These are phyloP conservation scores for Aspergillus ochraceus DNA, from an alignment of 2,329 filamentous ascomycete genomes.

Conservation along the genomic window DNA sequence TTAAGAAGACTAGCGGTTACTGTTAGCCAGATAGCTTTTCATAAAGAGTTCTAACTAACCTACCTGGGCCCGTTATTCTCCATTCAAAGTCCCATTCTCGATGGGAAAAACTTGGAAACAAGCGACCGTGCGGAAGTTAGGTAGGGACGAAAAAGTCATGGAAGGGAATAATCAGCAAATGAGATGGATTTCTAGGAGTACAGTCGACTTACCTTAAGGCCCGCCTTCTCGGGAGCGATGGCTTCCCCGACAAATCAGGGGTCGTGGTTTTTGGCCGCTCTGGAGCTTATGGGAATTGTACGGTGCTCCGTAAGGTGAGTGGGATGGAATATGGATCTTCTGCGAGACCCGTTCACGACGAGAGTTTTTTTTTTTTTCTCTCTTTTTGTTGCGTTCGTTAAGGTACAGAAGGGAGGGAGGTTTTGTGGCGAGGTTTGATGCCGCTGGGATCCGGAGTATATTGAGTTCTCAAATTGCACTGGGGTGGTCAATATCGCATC, in stretches of 20 bases:
- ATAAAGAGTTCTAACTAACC: too few relatives aligned
- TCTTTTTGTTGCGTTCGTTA: too few relatives aligned
- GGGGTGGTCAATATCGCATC: neutral
- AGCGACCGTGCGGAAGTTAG: slow-evolving; percentile 9
- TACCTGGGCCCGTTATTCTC: slow-evolving; percentile 9
- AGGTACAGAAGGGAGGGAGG: too few relatives aligned
- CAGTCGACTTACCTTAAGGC: neutral
- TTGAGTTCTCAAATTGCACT: neutral
- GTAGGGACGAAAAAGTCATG: neutral
- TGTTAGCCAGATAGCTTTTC: too few relatives aligned
- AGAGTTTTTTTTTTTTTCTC: too few relatives aligned
- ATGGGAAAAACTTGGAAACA: neutral
- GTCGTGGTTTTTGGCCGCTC: neutral
- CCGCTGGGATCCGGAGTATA: neutral
- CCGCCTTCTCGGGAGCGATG: neutral
- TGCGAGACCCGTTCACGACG: neutral
- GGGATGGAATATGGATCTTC: neutral
- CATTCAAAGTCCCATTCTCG: neutral
- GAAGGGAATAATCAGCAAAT: neutral
- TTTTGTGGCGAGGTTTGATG: too few relatives aligned
- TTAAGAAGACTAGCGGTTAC: too few relatives aligned
- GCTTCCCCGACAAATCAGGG: slow-evolving; percentile 16
- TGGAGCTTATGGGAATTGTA: neutral
- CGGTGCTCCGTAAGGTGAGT: neutral
- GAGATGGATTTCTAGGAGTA: neutral